These are phyloP conservation scores for Fulvia fulva DNA, from an alignment of 2,329 filamentous ascomycete species.

Conservation along the genomic window DNA sequence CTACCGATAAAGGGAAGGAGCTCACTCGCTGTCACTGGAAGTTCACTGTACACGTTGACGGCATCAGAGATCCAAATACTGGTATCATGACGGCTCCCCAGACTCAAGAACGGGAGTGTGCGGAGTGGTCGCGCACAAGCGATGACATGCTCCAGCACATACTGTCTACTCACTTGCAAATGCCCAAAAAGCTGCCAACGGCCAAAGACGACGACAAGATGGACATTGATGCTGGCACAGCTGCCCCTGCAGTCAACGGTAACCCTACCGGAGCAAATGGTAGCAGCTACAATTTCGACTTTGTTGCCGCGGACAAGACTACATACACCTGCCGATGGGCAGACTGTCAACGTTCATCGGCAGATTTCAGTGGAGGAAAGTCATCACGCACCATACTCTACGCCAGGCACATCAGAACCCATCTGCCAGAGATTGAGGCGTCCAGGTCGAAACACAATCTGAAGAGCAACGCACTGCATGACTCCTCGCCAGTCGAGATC, in stretches of 20 bases:
- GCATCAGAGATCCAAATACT: constrained; percentile 46
- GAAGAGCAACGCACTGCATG: constrained; percentile 14
- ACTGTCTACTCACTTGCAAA: constrained; percentile 58
- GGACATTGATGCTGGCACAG: constrained; percentile 30
- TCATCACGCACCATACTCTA: constrained; percentile 26
- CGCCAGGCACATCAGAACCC: constrained; percentile 61
- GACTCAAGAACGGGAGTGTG: constrained; percentile 36
- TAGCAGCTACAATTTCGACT: constrained; percentile 24
- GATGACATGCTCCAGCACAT: constrained; percentile 72
- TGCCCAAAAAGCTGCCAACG: constrained; percentile 49
- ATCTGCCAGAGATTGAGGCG: constrained; percentile 50
- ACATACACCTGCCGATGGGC: constrained; percentile 63
- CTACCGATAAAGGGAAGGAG: constrained; percentile 30
- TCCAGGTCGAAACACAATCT: constrained; percentile 30
- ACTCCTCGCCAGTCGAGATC: constrained; percentile 12
- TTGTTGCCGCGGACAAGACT: constrained; percentile 32
- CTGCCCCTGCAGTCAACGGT: constrained; percentile 16
- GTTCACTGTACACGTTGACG: constrained; percentile 21
- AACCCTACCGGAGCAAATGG: constrained; percentile 17
- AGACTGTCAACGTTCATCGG: constrained; percentile 56
- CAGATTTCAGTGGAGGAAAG: constrained; percentile 23
- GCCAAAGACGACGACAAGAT: constrained; percentile 46
- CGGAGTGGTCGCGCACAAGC: constrained; percentile 58
- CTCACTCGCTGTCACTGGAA: constrained; percentile 30
- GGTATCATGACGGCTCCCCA: constrained; percentile 41